Percentiles rank a stretch among this genome's conserved stretches.
Conservation (phyloP, 495 filamentous ascomycete species). For the Penicillium angulare region DNA sequence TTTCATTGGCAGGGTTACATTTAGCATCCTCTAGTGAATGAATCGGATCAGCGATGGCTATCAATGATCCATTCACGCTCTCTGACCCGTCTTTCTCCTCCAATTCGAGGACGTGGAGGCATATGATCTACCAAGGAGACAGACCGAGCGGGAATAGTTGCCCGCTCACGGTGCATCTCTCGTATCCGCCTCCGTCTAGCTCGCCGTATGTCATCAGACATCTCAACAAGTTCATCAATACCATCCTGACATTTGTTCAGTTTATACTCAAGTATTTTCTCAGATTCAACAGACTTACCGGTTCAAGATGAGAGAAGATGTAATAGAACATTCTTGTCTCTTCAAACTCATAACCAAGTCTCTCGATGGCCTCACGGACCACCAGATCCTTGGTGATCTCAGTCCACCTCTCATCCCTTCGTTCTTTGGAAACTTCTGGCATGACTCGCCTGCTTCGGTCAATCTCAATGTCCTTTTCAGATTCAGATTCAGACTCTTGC, state of each 20-base stretch:
- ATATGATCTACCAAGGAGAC: constrained; percentile 9
- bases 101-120: constrained; percentile 14
- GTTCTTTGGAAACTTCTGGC: constrained; percentile 40
- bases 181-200: constrained; percentile 72
- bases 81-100: constrained; percentile 11
- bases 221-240: constrained; percentile 73
- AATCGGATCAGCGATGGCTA: not conserved
- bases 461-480: constrained; percentile 22
- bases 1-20: no score
- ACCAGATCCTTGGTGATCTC: constrained; percentile 96
- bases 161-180: constrained; percentile 80
- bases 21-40: no score
- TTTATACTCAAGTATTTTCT: not conserved
- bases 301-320: constrained; percentile 83
- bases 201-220: constrained; percentile 78
- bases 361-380: constrained; percentile 80
- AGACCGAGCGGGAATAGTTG: constrained; percentile 29
- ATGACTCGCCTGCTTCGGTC: constrained; percentile 31
- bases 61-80: constrained; percentile 26
- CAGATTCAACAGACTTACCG: constrained; percentile 49
- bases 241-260: constrained; percentile 62
- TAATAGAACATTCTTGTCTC: constrained; percentile 90
- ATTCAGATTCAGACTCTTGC: constrained; percentile 17
- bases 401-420: constrained; percentile 79
- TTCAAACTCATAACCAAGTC: constrained; percentile 83